These are phyloP conservation scores for Leptographium lundbergii DNA, from an alignment of 2,329 filamentous ascomycete genomes.

Conservation along the genomic window DNA sequence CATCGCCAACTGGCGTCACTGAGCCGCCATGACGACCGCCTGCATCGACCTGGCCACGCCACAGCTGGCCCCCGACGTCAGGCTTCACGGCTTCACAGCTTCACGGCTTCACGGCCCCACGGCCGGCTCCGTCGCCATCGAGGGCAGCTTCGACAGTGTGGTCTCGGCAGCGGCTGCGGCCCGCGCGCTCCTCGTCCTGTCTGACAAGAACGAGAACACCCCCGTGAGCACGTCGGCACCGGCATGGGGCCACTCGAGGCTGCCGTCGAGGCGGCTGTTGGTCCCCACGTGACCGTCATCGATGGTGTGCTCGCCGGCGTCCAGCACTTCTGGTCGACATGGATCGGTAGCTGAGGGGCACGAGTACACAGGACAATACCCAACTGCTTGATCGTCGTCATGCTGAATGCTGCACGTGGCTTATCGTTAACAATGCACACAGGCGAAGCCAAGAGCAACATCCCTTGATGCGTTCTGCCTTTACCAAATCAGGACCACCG, in stretches of 20 bases:
- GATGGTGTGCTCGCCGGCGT: conserved; percentile 16
- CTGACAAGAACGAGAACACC: conserved; percentile 1
- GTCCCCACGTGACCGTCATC: conserved; percentile 9
- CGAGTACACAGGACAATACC: too few relatives aligned
- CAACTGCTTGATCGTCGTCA: too few relatives aligned
- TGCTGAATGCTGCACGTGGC: too few relatives aligned
- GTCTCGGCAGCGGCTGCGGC: conserved; percentile 12
- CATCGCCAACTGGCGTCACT: conserved; percentile 17
- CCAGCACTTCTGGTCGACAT: conserved; percentile 26
- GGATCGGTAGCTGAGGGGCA: too few relatives aligned
- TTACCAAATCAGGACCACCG: too few relatives aligned
- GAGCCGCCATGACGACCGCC: conserved; percentile 10
- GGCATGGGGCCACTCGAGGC: conserved; percentile 11
- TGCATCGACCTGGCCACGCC: conserved; percentile 8
- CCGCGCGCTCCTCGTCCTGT: conserved; percentile 11
- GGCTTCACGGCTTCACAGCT: too few relatives aligned
- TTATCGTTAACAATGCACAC: too few relatives aligned
- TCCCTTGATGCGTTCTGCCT: too few relatives aligned
- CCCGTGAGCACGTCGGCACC: conserved; percentile 10
- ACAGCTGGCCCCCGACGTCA: conserved; percentile 10
- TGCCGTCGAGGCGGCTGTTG: conserved; percentile 10
- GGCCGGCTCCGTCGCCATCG: conserved; percentile 9
- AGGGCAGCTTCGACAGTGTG: conserved; percentile 12
- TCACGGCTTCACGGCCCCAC: conserved; percentile 11
- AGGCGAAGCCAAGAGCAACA: too few relatives aligned